A percentile compares a stretch with the other conserved stretches of the same genome.
These are phyloP conservation scores for Erysiphe pulchra DNA, from an alignment of 2,329 filamentous ascomycete genomes.

Conservation along the genomic window DNA sequence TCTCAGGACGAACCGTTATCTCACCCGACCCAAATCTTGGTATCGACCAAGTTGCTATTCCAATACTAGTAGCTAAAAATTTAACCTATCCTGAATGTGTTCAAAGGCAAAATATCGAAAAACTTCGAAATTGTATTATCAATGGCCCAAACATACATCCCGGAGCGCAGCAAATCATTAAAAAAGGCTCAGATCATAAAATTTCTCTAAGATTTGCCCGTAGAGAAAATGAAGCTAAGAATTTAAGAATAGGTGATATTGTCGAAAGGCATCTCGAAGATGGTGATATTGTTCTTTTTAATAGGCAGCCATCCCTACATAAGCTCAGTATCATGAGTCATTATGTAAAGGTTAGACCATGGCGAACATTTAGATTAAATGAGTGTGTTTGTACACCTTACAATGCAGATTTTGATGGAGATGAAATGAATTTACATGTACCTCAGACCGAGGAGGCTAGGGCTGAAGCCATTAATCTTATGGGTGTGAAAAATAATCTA, in stretches of 20 bases:
- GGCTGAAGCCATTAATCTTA: conserved; percentile 81
- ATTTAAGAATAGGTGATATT: conserved; percentile 58
- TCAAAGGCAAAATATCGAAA: conserved; percentile 62
- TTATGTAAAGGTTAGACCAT: conserved; percentile 74
- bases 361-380: conserved; percentile 88
- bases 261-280: conserved; percentile 91
- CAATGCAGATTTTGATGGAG: conserved; percentile 96
- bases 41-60: conserved; percentile 84
- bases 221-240: conserved; percentile 41
- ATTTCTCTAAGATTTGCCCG: conserved; percentile 53
- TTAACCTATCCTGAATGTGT: conserved; percentile 86
- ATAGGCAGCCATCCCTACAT: conserved; percentile 89
- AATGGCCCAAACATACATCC: conserved; percentile 64
- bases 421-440: conserved; percentile 97
- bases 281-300: conserved; percentile 89
- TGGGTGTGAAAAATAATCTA: conserved; percentile 95
- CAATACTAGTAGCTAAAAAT: conserved; percentile 78
- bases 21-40: conserved; percentile 86
- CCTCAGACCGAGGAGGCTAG: conserved; percentile 93
- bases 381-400: conserved; percentile 97
- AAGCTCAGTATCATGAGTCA: conserved; percentile 98
- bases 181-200: conserved; percentile 41
- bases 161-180: conserved; percentile 62
- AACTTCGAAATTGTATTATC: conserved; percentile 45
- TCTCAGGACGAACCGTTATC: conserved; percentile 92